phyloP scores from a whole-genome alignment of 768 basidiomycete species.

The Panaeolus papilionaceus region DNA sequence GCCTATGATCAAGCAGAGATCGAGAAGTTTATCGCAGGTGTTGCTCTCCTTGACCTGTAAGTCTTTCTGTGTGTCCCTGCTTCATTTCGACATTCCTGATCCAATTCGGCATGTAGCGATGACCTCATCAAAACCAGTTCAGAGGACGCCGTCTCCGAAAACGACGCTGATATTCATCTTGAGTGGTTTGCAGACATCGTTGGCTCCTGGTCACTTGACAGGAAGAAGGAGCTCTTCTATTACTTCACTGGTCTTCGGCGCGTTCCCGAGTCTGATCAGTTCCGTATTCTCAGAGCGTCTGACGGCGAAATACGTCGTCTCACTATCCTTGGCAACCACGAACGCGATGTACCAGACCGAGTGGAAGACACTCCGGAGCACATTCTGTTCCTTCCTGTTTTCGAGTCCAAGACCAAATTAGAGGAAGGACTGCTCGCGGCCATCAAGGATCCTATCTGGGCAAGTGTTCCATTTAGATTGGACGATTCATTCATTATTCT shows the following conservation, averaged over 20 bases:
- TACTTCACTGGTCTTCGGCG: constrained; percentile 34
- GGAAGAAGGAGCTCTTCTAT: constrained; percentile 29
- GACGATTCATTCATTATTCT: background rate
- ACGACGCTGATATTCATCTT: constrained; percentile 29
- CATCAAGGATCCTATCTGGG: constrained; percentile 32
- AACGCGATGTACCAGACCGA: constrained; percentile 33
- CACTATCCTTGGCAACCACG: constrained; percentile 33
- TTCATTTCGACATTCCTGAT: background rate
- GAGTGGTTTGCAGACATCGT: constrained; percentile 34
- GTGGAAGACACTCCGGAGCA: constrained; percentile 35
- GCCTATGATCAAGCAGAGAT: constrained; percentile 30
- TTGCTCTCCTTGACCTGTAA: constrained; percentile 30
- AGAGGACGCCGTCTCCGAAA: constrained; percentile 12
- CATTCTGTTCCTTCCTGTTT: constrained; percentile 33
- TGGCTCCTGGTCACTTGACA: constrained; percentile 31
- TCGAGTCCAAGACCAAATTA: constrained; percentile 31
- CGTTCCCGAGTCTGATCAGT: constrained; percentile 33
- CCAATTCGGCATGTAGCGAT: background rate
- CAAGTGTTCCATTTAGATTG: constrained; percentile 16
- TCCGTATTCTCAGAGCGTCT: constrained; percentile 33
- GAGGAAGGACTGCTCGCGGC: constrained; percentile 29
- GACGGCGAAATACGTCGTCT: constrained; percentile 34
- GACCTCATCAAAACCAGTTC: constrained; percentile 12
- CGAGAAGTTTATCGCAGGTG: constrained; percentile 32
- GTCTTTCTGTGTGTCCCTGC: constrained; percentile 1